Evolutionary conservation across 495 filamentous ascomycete species (phyloP).

Genomic region (Cladorrhinum samala): DNA sequence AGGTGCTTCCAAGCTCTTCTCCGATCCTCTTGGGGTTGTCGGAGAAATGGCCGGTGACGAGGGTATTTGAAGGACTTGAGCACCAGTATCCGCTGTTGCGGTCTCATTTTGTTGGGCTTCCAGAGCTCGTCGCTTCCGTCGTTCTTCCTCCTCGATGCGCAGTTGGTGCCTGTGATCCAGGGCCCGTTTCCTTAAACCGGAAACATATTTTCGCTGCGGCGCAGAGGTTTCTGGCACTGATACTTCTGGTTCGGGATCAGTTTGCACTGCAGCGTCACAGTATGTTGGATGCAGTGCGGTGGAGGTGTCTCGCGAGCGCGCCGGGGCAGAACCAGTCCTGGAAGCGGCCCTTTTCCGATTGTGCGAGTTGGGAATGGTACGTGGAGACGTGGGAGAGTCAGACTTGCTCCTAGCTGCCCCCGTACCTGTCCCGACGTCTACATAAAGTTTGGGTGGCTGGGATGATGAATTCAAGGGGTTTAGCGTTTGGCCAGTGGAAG

Average conservation of each 20-base stretch:
- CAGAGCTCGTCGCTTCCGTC: constrained; percentile 16
- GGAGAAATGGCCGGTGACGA: constrained; percentile 21
- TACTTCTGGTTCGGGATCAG: constrained; percentile 35
- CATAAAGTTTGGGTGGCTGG: constrained; percentile 33
- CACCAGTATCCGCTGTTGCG: constrained; percentile 33
- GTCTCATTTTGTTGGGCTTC: constrained; percentile 16
- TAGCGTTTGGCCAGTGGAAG: constrained; percentile 28
- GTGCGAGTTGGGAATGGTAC: constrained; percentile 28
- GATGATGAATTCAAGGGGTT: constrained; percentile 26
- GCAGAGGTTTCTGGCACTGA: constrained; percentile 29
- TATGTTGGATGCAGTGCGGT: constrained; percentile 33
- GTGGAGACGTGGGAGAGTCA: constrained; percentile 38
- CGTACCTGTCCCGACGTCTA: constrained; percentile 43
- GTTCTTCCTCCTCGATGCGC: constrained; percentile 31
- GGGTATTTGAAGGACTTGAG: constrained; percentile 8
- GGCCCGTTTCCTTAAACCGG: constrained; percentile 39
- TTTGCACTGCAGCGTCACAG: constrained; percentile 43
- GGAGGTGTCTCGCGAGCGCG: constrained; percentile 28
- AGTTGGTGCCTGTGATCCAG: constrained; percentile 40
- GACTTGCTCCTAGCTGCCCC: constrained; percentile 44
- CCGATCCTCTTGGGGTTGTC: constrained; percentile 13
- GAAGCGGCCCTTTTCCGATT: constrained; percentile 16
- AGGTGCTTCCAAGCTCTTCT: constrained; percentile 3
- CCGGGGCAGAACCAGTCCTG: constrained; percentile 11
- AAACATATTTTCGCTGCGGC: constrained; percentile 36